Evolutionary conservation across 1,284 basidiomycete genomes (phyloP).

Genomic region (Tylopilus sp.): DNA sequence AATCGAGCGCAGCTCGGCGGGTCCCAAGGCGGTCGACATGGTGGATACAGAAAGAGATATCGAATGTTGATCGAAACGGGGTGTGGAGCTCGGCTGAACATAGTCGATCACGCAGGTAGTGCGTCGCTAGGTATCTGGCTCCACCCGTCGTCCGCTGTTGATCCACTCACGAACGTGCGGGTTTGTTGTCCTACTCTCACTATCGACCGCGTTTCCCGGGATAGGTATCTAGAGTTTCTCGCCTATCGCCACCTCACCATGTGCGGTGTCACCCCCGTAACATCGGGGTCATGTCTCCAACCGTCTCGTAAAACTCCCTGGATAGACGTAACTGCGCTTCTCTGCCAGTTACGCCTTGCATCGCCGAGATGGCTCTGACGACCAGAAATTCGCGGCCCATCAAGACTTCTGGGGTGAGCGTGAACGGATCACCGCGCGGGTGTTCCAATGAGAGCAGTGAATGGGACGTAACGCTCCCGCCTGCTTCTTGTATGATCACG

Average conservation of each 20-base stretch:
- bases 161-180: conserved; percentile 8
- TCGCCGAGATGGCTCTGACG: conserved; percentile 60
- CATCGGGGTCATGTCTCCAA: conserved; percentile 50
- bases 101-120: not conserved
- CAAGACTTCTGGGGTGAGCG: conserved; percentile 65
- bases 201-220: not conserved
- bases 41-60: not conserved
- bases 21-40: conserved; percentile 26
- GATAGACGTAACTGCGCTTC: conserved; percentile 77
- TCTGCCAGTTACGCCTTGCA: conserved; percentile 51
- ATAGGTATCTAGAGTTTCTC: conserved; percentile 6
- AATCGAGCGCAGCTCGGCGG: conserved; percentile 49
- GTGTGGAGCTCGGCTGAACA: not conserved
- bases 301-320: conserved; percentile 77
- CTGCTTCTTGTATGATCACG: conserved; percentile 87
- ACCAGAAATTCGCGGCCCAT: conserved; percentile 84
- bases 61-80: not conserved
- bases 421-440: conserved; percentile 33
- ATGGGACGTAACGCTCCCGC: conserved; percentile 68
- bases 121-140: not conserved
- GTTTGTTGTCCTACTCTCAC: not conserved
- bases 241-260: conserved; percentile 1
- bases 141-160: not conserved
- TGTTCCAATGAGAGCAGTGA: conserved; percentile 44
- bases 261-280: conserved; percentile 1